Percentiles rank a stretch among this genome's conserved stretches.
These are phyloP conservation scores for Populus hybrid DNA, from an alignment of 441 rosid genomes.

Conservation along the genomic window DNA sequence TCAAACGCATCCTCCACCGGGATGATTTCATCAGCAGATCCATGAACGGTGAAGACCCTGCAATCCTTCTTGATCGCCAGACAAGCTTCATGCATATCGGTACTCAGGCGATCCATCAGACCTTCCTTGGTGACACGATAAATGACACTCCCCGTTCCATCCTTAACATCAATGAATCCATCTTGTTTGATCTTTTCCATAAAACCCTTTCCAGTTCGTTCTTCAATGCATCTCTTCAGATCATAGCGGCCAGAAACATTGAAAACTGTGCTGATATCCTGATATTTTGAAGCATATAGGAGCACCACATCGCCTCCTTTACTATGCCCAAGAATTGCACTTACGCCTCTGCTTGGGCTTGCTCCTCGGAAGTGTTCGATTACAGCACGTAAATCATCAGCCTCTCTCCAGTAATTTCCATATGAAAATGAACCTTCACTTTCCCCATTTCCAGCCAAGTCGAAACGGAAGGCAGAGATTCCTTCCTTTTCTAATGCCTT, in stretches of 20 bases:
- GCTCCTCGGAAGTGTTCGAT: constrained; percentile 46
- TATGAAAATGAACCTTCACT: constrained; percentile 76
- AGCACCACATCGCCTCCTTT: constrained; percentile 89
- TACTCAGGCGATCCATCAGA: constrained; percentile 64
- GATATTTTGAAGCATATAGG: constrained; percentile 75
- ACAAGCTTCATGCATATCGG: constrained; percentile 56
- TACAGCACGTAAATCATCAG: constrained; percentile 71
- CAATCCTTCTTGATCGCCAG: constrained; percentile 47
- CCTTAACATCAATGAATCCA: constrained; percentile 62
- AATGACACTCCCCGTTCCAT: constrained; percentile 48
- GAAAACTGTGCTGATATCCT: constrained; percentile 50
- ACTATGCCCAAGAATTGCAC: constrained; percentile 79
- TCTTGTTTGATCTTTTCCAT: constrained; percentile 54
- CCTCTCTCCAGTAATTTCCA: constrained; percentile 72
- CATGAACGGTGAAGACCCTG: constrained; percentile 63
- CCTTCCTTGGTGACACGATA: constrained; percentile 61
- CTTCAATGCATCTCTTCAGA: constrained; percentile 66
- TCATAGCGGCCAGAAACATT: constrained; percentile 79
- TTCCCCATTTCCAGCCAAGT: constrained; percentile 89
- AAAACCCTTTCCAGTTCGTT: constrained; percentile 59
- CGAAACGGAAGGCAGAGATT: constrained; percentile 44
- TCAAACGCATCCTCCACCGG: constrained; percentile 58
- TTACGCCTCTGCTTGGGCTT: constrained; percentile 32
- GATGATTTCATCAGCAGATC: constrained; percentile 55
- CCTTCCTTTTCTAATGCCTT: constrained; percentile 44